Conservation (phyloP, 2,329 filamentous ascomycete species). For the Paracamarosporium sp. region DNA sequence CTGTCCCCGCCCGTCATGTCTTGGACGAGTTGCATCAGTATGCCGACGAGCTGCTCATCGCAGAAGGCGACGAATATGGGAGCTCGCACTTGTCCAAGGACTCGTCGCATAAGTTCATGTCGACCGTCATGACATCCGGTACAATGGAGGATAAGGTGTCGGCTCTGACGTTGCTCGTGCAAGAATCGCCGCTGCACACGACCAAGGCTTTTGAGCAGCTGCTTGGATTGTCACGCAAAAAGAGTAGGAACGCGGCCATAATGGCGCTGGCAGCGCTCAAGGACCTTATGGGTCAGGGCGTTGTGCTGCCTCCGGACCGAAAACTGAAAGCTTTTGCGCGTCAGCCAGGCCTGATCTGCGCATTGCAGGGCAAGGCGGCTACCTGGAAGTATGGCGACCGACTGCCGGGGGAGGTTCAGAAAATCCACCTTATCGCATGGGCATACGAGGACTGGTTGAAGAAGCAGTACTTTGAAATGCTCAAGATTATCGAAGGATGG, state of each 20-base stretch:
- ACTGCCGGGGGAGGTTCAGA: conserved; percentile 76
- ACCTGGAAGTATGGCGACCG: conserved; percentile 73
- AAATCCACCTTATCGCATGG: conserved; percentile 84
- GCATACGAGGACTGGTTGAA: conserved; percentile 96
- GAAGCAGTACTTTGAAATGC: conserved; percentile 87
- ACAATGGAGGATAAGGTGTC: conserved; percentile 97
- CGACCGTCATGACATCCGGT: conserved; percentile 95
- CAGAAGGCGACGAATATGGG: conserved; percentile 78
- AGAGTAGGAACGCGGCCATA: conserved; percentile 89
- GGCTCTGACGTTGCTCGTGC: conserved; percentile 88
- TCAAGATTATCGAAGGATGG: conserved; percentile 91
- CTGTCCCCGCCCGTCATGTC: conserved; percentile 57
- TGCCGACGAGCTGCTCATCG: conserved; percentile 75
- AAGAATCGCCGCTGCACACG: conserved; percentile 95
- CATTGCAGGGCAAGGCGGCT: conserved; percentile 67
- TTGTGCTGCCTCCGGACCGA: conserved; percentile 80
- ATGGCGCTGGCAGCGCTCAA: conserved; percentile 92
- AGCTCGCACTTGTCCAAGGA: conserved; percentile 75
- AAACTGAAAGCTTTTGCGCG: conserved; percentile 80
- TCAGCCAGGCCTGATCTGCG: conserved; percentile 77
- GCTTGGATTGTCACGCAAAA: conserved; percentile 84
- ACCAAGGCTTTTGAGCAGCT: conserved; percentile 87
- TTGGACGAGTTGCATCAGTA: conserved; percentile 70
- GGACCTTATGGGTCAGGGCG: conserved; percentile 89
- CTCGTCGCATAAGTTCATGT: conserved; percentile 93